phyloP scores from a whole-genome alignment of 1,284 basidiomycete species.

The Coriolopsis trogii region DNA sequence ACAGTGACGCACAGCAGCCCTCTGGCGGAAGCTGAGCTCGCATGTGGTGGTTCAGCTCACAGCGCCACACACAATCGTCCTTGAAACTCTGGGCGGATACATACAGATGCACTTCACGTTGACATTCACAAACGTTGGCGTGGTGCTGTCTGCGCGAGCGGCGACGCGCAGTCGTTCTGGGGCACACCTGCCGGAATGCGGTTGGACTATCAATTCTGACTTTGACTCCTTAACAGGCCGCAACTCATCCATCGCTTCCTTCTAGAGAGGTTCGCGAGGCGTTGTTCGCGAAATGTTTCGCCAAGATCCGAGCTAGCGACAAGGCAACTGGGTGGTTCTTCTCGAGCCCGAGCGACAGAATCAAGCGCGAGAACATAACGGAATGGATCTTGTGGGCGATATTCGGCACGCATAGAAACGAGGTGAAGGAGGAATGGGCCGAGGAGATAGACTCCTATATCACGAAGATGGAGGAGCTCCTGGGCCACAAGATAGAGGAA shows the following conservation, averaged over 20 bases:
- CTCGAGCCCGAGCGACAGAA: conserved; percentile 24
- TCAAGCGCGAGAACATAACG: conserved; percentile 51
- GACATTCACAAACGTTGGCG: no score
- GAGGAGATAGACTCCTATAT: conserved; percentile 53
- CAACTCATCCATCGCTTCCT: conserved; percentile 42
- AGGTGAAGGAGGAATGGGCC: conserved; percentile 42
- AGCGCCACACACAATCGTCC: no score
- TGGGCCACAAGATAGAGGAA: conserved; percentile 42
- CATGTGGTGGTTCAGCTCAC: no score
- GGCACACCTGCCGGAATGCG: no score
- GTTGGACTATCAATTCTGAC: no score
- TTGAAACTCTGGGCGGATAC: no score
- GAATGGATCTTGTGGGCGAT: conserved; percentile 73
- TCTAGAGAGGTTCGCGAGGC: conserved; percentile 46
- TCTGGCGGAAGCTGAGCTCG: no score
- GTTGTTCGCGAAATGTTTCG: conserved; percentile 53
- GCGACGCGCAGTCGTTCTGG: no score
- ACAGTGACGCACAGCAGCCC: no score
- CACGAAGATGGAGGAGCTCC: conserved; percentile 37
- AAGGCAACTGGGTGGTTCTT: conserved; percentile 61
- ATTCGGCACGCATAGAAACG: conserved; percentile 43
- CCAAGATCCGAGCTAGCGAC: conserved; percentile 31
- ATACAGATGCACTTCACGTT: no score
- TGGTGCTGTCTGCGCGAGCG: no score
- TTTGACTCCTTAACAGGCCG: conserved; percentile 44